A percentile compares a stretch with the other conserved stretches of the same genome.
These are phyloP conservation scores for Ophioceras dolichostomum DNA, from an alignment of 2,329 filamentous ascomycete genomes.

Conservation along the genomic window DNA sequence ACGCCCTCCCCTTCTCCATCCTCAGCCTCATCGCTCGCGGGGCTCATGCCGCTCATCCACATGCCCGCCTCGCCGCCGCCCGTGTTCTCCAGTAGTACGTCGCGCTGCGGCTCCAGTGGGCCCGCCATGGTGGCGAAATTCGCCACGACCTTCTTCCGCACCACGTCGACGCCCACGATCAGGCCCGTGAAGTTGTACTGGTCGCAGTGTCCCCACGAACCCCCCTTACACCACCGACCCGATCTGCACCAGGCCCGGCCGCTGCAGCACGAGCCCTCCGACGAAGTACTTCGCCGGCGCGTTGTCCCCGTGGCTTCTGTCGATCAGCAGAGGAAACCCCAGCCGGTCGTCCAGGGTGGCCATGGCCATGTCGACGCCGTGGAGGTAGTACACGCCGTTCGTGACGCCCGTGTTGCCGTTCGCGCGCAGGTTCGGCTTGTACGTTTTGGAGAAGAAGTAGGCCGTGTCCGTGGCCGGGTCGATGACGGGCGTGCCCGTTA, in stretches of 20 bases:
- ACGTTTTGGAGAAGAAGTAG: slow-evolving; percentile 24
- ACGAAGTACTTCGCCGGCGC: slow-evolving; percentile 34
- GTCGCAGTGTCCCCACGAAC: slow-evolving; percentile 43
- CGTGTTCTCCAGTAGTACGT: slow-evolving; percentile 22
- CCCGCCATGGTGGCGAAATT: slow-evolving; percentile 28
- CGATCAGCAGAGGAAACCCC: slow-evolving; percentile 32
- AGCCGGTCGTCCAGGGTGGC: slow-evolving; percentile 5
- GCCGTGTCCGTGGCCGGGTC: slow-evolving; percentile 20
- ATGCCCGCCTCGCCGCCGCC: slow-evolving; percentile 31
- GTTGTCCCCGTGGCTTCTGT: slow-evolving; percentile 32
- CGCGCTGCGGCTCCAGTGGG: too few species aligned
- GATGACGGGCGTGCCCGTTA: slow-evolving; percentile 23
- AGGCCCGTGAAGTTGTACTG: slow-evolving; percentile 42
- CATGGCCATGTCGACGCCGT: slow-evolving; percentile 1
- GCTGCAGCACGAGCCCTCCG: slow-evolving; percentile 38
- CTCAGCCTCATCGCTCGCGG: slow-evolving; percentile 33
- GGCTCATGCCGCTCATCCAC: slow-evolving; percentile 36
- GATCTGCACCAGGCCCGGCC: slow-evolving; percentile 34
- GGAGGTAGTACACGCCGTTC: neutral
- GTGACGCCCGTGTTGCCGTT: slow-evolving; percentile 3
- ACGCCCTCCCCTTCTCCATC: too few species aligned
- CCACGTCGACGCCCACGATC: slow-evolving; percentile 34
- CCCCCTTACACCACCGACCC: slow-evolving; percentile 31
- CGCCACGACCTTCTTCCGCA: slow-evolving; percentile 27
- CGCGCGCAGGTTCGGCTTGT: slow-evolving; percentile 15